Base-by-base conservation (phyloP, 2,329 filamentous ascomycete genomes). In the Colletotrichum sp. region DNA sequence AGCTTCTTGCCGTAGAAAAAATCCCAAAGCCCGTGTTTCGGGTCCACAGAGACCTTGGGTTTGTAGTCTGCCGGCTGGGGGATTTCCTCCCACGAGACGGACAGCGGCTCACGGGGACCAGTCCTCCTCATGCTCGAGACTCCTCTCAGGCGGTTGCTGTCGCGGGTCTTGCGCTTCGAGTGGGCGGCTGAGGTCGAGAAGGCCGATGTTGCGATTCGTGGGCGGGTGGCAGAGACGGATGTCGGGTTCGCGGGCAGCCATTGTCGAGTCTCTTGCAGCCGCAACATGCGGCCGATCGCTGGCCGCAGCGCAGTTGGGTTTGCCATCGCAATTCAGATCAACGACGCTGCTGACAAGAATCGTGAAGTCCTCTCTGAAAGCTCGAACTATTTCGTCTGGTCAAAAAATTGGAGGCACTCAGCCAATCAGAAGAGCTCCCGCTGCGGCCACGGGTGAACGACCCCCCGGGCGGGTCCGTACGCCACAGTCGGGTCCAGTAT, bases 11-110 rank as follows among this genome's bases (percentile, higher is more conserved):
- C 89, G 80, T 93, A 92, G 86, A 99, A 99, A 87, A 99, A 99
- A 2, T 92, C 93, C 94, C 95, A 99, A 13, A 99, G 92, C 34
- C 96, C 96, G 85, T 99, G 97, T 78, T 96, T 86, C 32, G 92
- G 89, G 82, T 95, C 93, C 57, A 89, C 90, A 77, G 90, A 83
- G 36, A 94, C 83, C 63, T 88, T 83, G 70, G 91, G 91, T 81
- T 92, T 89, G 76, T 89, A 89, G 72, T 93, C 88, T 26, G 92
- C 91, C 8, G 97, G 96, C 81, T 91, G 90, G 1, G 96, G 96
- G 71, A 98, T 87, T 67, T 92, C 88, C 60, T 93, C 90, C 80
- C 93, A 91, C 57, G 92, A 93, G 76, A 97, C 93, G 21, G 93
- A 94, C 71, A 98, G 87, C n/a, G 90, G 92, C 82, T 94, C 92